Conservation (phyloP, 192 early-diverging fungal genomes). For the Rhizophagus clarus region DNA sequence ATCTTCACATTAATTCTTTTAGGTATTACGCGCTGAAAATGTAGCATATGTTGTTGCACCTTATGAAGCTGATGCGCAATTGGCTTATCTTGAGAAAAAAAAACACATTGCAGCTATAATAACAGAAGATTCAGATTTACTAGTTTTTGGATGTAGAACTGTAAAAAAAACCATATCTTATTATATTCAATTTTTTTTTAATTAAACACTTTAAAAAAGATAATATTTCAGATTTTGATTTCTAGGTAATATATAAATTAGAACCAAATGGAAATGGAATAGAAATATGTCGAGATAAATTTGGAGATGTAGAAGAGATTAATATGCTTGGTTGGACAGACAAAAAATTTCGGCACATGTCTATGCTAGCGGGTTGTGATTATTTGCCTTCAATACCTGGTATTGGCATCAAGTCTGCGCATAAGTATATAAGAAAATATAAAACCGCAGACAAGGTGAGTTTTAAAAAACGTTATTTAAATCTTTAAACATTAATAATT, state of each 20-base stretch:
- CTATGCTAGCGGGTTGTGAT: constrained; percentile 98
- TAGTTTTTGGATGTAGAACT: constrained; percentile 88
- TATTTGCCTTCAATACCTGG: constrained; percentile 84
- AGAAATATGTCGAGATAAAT: constrained; percentile 60
- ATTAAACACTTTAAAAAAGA: background rate
- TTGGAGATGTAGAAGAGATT: constrained; percentile 52
- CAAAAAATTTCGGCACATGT: constrained; percentile 79
- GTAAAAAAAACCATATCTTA: constrained; percentile 33
- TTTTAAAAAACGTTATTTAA: constrained; percentile 21
- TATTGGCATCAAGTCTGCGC: constrained; percentile 85
- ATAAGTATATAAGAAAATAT: constrained; percentile 52
- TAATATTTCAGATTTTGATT: background rate
- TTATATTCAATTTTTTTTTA: constrained; percentile 5
- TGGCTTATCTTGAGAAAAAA: constrained; percentile 75
- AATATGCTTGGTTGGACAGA: constrained; percentile 61
- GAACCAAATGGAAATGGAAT: constrained; percentile 69
- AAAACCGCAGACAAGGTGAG: constrained; percentile 44
- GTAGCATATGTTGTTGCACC: constrained; percentile 89
- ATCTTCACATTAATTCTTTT: constrained; percentile 14
- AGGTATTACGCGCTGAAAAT: constrained; percentile 61
- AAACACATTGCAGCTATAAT: constrained; percentile 77
- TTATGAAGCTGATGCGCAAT: constrained; percentile 97
- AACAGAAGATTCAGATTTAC: constrained; percentile 94
- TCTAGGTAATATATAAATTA: constrained; percentile 79
- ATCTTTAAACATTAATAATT: no score